Conservation (phyloP, 1,284 basidiomycete genomes). For the Ceratobasidium sp. region DNA sequence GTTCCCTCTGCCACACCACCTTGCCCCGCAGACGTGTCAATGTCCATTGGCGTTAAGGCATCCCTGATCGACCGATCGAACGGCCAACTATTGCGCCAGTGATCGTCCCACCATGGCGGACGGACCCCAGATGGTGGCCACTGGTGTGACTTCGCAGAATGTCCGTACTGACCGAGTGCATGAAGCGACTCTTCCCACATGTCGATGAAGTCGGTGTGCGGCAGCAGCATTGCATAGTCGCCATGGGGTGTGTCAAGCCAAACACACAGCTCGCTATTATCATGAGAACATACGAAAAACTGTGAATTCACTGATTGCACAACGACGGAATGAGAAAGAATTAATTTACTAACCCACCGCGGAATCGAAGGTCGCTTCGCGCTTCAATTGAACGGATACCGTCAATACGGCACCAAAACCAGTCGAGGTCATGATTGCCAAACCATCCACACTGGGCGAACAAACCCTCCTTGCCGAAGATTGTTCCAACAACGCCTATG, state of each 20-base stretch:
- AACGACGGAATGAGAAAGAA: too few relatives aligned
- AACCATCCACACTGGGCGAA: conserved; percentile 21
- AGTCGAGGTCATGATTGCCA: conserved; percentile 4
- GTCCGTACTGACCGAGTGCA: background rate
- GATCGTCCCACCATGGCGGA: conserved; percentile 1
- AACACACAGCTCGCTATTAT: background rate
- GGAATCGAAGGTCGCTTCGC: background rate
- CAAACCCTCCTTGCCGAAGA: background rate
- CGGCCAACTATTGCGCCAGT: conserved; percentile 13
- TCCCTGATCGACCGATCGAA: background rate
- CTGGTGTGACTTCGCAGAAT: background rate
- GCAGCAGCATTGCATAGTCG: conserved; percentile 17
- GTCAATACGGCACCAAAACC: conserved; percentile 3
- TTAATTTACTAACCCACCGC: background rate
- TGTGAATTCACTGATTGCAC: too few relatives aligned
- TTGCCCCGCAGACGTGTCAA: background rate
- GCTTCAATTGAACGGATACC: background rate
- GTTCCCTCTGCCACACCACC: background rate
- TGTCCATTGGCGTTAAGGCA: background rate
- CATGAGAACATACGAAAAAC: too few relatives aligned
- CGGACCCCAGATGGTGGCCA: background rate
- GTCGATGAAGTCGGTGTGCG: background rate
- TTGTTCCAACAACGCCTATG: background rate
- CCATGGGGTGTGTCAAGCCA: background rate
- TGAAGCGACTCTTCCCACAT: background rate